Evolutionary conservation across 73 alveolate species (phyloP).

Genomic region (Uronychia binucleata): DNA sequence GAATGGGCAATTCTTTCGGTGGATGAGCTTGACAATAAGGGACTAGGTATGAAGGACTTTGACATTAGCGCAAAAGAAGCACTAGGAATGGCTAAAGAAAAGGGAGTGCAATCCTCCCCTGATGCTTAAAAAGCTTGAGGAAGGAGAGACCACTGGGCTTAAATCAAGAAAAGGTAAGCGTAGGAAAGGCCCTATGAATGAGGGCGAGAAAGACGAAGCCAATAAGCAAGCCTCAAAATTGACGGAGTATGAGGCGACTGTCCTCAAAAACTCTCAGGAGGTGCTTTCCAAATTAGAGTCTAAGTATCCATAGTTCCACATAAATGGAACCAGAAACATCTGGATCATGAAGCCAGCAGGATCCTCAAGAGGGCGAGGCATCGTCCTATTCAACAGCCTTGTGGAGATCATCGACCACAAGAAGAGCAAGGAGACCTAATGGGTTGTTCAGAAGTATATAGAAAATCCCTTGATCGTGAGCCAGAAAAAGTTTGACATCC

Average conservation of each 20-base stretch:
- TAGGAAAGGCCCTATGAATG: slow-evolving; percentile 48
- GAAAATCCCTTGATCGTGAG: slow-evolving; percentile 96
- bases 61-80: slow-evolving; percentile 62
- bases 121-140: slow-evolving; percentile 18
- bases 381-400: slow-evolving; percentile 83
- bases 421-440: slow-evolving; percentile 85
- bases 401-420: slow-evolving; percentile 91
- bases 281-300: slow-evolving; percentile 70
- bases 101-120: slow-evolving; percentile 37
- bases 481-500: slow-evolving; percentile 86
- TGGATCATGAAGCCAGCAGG: slow-evolving; percentile 99
- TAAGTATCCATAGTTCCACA: slow-evolving; percentile 86
- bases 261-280: slow-evolving; percentile 41
- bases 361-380: slow-evolving; percentile 97
- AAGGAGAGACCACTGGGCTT: not conserved
- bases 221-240: slow-evolving; percentile 45
- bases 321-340: slow-evolving; percentile 91
- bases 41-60: slow-evolving; percentile 13
- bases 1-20: slow-evolving; percentile 94
- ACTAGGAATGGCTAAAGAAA: slow-evolving; percentile 75
- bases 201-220: slow-evolving; percentile 55
- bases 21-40: slow-evolving; percentile 78
- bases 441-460: slow-evolving; percentile 96
- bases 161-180: slow-evolving; percentile 38
- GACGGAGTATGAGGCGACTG: slow-evolving; percentile 38